Base-by-base conservation (phyloP, 2,329 filamentous ascomycete species). In the Trichoderma semiorbis region DNA sequence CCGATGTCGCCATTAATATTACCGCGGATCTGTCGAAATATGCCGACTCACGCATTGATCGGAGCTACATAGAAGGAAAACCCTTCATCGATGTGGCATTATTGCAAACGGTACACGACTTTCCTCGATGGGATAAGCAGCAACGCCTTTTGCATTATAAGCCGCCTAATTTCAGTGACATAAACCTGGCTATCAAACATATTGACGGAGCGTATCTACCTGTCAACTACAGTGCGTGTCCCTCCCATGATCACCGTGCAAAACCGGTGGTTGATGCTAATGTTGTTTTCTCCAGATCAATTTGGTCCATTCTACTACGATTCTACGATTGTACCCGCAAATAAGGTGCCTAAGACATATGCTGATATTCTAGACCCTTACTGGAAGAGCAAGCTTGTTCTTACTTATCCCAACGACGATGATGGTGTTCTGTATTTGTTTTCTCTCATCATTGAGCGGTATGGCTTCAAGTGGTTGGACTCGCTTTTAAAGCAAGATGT, bases 281-380 rank as follows among this genome's bases (percentile, higher is more conserved):
- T 58, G 2, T 28, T 57, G 5, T 43, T 6, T 24, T 43, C 39
- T n/a, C 16, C 1, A 69, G 66, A 69, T 21, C 66, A 69, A 21
- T 69, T 69, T 32, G 53, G 66, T 24, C 66, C 66, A 14, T 69
- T 69, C n/a, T 69, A 69, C 66, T 69, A 69, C 12, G 66, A 69
- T 7, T 69, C 66, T 2, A 61, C 53, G 8, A 43, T 36, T 12
- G 32, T 69, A 12, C 16, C 24, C 11, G 8, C 28, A 16, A 7
- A 24, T 3, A 36, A 21, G 16, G 53, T 60, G 21, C 66, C 66
- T 5, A 39, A 43, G 21, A 30, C 55, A 10, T 69, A 69, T 24
- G 53, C 66, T 10, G 66, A 69, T 32, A 36, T 69, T 26, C 24
- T 69, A 1, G 53, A 60, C 26, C 66, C 66, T 24, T 60, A 43